Evolutionary conservation across 2,329 filamentous ascomycete genomes (phyloP), one percentile per base, ranked within the genome.

Genomic region (Alternaria triticina): DNA sequence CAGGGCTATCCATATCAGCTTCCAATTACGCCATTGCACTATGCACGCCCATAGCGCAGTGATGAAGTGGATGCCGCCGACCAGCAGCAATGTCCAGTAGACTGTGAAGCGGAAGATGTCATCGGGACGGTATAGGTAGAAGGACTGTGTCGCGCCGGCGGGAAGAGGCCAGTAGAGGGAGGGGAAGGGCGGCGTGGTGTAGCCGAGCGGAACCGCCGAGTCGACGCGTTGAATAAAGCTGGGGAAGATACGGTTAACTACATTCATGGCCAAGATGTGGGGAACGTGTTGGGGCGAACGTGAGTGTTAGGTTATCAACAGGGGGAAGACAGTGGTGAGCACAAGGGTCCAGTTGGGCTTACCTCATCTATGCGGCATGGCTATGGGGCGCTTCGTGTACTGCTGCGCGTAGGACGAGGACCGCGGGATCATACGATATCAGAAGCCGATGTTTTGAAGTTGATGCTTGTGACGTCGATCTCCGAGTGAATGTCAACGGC

Each of bases 51-150:
- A 91, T 12, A 85, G 82, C 0, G 91, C 89, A 3, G 91, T 91
- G 33, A 89, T 85, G 17, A 94, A 74, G 77, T 97, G 93, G 66
- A 94, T 91, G 20, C 88, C 84, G 33, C 87, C 89, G 72, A 92
- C 95, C 69, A 93, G 87, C 28, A 97, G 88, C 40, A 96, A 81
- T 0, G 93, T 97, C 94, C 94, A 97, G 76, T 90, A 87, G 15
- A 96, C 82, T 1, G 93, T 97, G 79, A 96, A 97, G 68, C 91
- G 90, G 90, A 93, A 95, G 59, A 96, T 92, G 75, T 97, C 93
- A 63, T 81, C 78, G 3, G 92, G 85, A 74, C 91, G 86, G 83
- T 92, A 95, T 70, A 97, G 89, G 72, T 90, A 90, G 66, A 82
- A 81, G 33, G 85, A 81, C 40, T 88, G 86, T 63, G 86, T 86